Conservation (phyloP, 805 yeast species). For the Candida golubevii region DNA sequence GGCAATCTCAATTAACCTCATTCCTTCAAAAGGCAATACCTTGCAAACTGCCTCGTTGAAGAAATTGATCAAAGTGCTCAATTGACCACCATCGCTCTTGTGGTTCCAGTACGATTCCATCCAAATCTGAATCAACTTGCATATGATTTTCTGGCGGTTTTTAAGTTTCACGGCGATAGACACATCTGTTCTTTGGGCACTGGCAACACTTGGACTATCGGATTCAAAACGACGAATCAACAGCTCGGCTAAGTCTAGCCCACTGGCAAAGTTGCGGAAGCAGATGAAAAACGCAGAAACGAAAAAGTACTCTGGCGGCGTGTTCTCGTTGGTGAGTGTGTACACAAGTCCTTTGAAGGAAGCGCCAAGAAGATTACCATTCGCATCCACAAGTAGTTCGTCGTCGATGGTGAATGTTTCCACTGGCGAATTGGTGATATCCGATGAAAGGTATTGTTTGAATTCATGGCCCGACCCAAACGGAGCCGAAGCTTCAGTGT, state of each 20-base stretch:
- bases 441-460: constrained; percentile 26
- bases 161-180: constrained; percentile 37
- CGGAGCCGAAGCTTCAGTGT: constrained; percentile 26
- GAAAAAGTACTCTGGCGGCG: constrained; percentile 63
- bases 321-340: constrained; percentile 60
- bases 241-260: constrained; percentile 64
- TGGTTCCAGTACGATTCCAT: constrained; percentile 85
- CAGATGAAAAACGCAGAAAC: constrained; percentile 73
- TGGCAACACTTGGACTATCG: constrained; percentile 17
- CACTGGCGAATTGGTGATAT: constrained; percentile 6
- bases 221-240: constrained; percentile 20
- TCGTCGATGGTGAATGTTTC: constrained; percentile 22
- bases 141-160: constrained; percentile 62
- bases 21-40: constrained; percentile 61
- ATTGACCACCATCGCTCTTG: constrained; percentile 50
- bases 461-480: constrained; percentile 36
- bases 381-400: constrained; percentile 51
- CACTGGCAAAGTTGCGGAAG: constrained; percentile 65
- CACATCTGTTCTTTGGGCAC: constrained; percentile 30
- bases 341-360: constrained; percentile 66
- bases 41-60: constrained; percentile 71
- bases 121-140: constrained; percentile 75
- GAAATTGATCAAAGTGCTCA: constrained; percentile 71
- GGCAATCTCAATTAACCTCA: constrained; percentile 56
- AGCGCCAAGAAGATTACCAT: constrained; percentile 58